These are phyloP conservation scores for Phytophthora pini DNA, from an alignment of 352 stramenopile genomes.

Conservation along the genomic window DNA sequence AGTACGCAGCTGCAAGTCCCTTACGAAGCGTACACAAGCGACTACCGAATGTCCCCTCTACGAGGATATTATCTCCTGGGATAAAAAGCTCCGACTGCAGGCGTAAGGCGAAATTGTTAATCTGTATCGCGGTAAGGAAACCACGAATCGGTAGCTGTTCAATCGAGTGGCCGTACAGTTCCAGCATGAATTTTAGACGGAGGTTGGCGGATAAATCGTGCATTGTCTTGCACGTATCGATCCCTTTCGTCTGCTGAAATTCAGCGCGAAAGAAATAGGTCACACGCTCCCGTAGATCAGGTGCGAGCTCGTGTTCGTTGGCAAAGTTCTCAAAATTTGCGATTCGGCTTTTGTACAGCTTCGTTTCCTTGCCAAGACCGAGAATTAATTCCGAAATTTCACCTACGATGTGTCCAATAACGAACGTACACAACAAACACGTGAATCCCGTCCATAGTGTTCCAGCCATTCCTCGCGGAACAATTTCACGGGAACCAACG, in stretches of 20 bases:
- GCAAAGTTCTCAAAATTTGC: slow-evolving; percentile 72
- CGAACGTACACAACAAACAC: slow-evolving; percentile 74
- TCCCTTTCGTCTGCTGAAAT: slow-evolving; percentile 60
- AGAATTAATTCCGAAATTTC: slow-evolving; percentile 80
- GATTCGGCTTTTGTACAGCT: slow-evolving; percentile 68
- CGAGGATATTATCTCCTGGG: slow-evolving; percentile 26
- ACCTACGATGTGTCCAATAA: slow-evolving; percentile 78
- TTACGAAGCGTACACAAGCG: slow-evolving; percentile 70
- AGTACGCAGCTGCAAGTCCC: slow-evolving; percentile 55
- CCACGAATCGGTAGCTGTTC: slow-evolving; percentile 52
- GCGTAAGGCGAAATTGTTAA: slow-evolving; percentile 58
- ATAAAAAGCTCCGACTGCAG: slow-evolving; percentile 64
- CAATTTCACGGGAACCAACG: slow-evolving; percentile 71
- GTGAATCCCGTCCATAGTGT: slow-evolving; percentile 66
- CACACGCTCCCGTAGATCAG: slow-evolving; percentile 63
- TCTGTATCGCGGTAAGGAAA: slow-evolving; percentile 50
- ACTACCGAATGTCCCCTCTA: slow-evolving; percentile 47
- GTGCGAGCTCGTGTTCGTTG: slow-evolving; percentile 45
- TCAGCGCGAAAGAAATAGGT: slow-evolving; percentile 70
- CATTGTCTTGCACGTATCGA: slow-evolving; percentile 62
- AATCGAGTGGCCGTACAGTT: slow-evolving; percentile 62
- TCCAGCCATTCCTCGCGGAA: slow-evolving; percentile 52
- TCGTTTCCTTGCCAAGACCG: slow-evolving; percentile 70
- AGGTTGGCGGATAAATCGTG: slow-evolving; percentile 72
- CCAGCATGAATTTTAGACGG: slow-evolving; percentile 67